Base-by-base conservation (phyloP, 2,329 filamentous ascomycete species). In the Fusarium annulatum region DNA sequence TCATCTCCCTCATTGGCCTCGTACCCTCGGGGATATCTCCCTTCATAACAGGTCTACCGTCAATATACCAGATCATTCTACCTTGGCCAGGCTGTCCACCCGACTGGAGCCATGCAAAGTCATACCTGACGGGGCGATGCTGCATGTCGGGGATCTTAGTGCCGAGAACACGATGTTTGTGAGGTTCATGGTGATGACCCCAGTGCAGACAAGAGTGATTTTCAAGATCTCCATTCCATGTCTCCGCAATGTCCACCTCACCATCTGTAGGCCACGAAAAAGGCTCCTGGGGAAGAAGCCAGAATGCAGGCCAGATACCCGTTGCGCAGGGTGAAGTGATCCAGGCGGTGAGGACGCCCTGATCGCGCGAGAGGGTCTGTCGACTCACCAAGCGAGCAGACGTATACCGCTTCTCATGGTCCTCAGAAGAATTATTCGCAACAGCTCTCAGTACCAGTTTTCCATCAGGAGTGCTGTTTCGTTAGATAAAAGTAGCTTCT, bases 281-380 rank as follows among this genome's bases (percentile, higher is more conserved):
- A 0, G 88, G 89, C 71, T 90, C 87, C 38, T 83, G 79, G 0
- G 89, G 89, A 10, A 91, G 81, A 59, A 90, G 84, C 89, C 89
- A 91, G 75, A 90, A 90, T 0, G 89, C 89, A 2, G 89, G 89
- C 89, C 89, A 91, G 52, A 91, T 86, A 8, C 89, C 89, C 5
- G 82, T 77, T 0, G 88, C 88, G 59, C 86, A 87, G 0, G 89
- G 89, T 2, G 87, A 84, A 1, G 83, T 81, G 16, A 90, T 83
- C 3, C 85, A 83, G 4, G 86, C 88, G 6, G 85, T 85, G 46
- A 91, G 78, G 55, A 85, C 88, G 34, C 89, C 89, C 38, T 86
- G 82, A 46, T 87, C 83, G 6, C 86, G 83, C 5, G 79, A 82
- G 0, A 91, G 82, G 9, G 86, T 88, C 70, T 86, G 84, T 39